Base-by-base conservation (phyloP, 73 alveolate species). In the Paramecium caudatum region DNA sequence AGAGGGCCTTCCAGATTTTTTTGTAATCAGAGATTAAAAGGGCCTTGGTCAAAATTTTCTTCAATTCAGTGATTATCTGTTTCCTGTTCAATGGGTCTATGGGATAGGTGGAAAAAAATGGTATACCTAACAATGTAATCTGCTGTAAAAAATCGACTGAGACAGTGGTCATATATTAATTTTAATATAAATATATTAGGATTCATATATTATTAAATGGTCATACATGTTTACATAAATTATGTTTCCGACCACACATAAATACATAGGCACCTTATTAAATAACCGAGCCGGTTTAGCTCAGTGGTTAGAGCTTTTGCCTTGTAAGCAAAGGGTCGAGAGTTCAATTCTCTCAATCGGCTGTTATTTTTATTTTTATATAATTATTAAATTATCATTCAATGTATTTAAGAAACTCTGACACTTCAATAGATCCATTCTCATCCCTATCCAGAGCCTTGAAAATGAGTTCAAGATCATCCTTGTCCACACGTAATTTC, bases 291-390 rank as follows among this genome's bases (percentile, higher is more conserved):
- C 88, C 69, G 69, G 88, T 74, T 74, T 74, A 74, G 88, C 88
- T 74, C 69, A 74, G 68, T 74, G 68, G 88, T 39, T 39, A 74
- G 69, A 74, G 68, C 68, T 39, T 74, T 74, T 74, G 68, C 88
- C 88, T 70, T 74, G 88, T 74, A 74, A 74, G 87, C 69, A 74
- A 74, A 37, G 68, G 88, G 88, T 74, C 88, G 68, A 74, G 88
- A 74, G 88, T 74, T 74, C 69, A 74, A 74, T 39, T 74, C 88
- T 74, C 88, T 74, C 68, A 74, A 74, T 41, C 69, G 88, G 88
- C 69, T 74, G 46, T 74, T 74, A 27, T 74, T 74, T 74, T 74
- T 13, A 30, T 74, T 74, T 23, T 23, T 23, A 2, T 55, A 27
- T 55, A 25, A 23, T 49, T 12, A 15, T 15, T 3, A 21, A 23